Base-by-base conservation (phyloP, 345 rosid genomes). In the Salix viminalis region DNA sequence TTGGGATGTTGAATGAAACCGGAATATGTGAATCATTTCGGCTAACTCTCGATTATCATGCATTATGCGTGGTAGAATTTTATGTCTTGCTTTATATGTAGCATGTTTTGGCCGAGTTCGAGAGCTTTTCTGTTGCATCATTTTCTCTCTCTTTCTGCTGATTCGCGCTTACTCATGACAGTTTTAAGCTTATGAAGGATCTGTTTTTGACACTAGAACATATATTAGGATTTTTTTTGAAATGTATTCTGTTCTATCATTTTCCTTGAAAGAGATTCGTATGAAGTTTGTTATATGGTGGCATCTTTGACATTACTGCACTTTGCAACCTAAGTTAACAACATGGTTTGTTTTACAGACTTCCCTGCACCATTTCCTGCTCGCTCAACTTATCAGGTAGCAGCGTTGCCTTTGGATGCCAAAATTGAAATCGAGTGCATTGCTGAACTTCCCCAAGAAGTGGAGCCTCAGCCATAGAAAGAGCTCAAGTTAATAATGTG, bases 361-460 rank as follows among this genome's bases (percentile, higher is more conserved):
- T 94, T 96, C 74, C 89, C 92, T 8, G 87, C 89, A 56, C 92
- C 94, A 74, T 83, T 90, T 42, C 99, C 99, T 6, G 93, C 99
- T 42, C 89, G 97, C 42, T 85, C 98, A 8, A 96, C 99, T 23
- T 92, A 88, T 79, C 98, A 94, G 84, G 99, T 90, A 2, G 98
- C 99, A 19, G 99, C 96, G 76, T 81, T 94, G 88, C 99, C 98
- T 11, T 54, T 91, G 78, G 86, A 92, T 74, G 96, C 98, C 41
- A 92, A 76, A 90, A 88, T 94, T 52, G 99, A 94, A 89, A 90
- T 96, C 11, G 98, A 96, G 79, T 92, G 99, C 88, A 91, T 94
- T 78, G 98, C 98, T 26, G 78, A 91, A 60, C 91, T 91, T 41
- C 75, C 80, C 65, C 67, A 76, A 60, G 71, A 65, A 34, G 23